These are phyloP conservation scores for Fonsecaea monophora DNA, from an alignment of 2,329 filamentous ascomycete genomes.

Conservation along the genomic window DNA sequence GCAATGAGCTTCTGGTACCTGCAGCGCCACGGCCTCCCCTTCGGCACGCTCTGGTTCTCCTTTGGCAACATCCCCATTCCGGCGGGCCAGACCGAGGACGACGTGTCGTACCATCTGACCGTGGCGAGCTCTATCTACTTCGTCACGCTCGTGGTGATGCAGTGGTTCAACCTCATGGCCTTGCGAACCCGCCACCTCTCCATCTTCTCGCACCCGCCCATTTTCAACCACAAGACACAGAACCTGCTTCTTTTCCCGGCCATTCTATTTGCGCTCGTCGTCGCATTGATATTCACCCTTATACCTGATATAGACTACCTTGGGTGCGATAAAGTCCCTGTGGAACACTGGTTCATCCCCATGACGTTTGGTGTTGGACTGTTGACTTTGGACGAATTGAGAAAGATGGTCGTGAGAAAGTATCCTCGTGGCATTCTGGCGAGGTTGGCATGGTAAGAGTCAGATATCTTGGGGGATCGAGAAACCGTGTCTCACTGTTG, in stretches of 20 bases:
- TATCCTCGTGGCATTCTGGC: slow-evolving; percentile 65
- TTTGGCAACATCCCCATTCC: slow-evolving; percentile 60
- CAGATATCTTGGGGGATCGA: not conserved
- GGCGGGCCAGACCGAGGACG: slow-evolving; percentile 54
- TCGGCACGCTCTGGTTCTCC: slow-evolving; percentile 70
- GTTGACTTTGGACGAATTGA: slow-evolving; percentile 69
- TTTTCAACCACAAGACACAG: slow-evolving; percentile 68
- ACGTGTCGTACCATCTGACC: slow-evolving; percentile 64
- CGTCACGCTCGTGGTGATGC: slow-evolving; percentile 80
- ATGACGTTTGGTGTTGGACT: slow-evolving; percentile 72
- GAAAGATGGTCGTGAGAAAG: slow-evolving; percentile 68
- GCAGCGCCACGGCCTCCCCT: slow-evolving; percentile 66
- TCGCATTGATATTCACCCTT: slow-evolving; percentile 73
- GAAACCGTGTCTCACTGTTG: too few relatives aligned
- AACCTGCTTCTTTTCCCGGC: slow-evolving; percentile 75
- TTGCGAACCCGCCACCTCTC: slow-evolving; percentile 69
- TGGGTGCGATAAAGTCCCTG: slow-evolving; percentile 71
- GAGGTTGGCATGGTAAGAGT: slow-evolving; percentile 66
- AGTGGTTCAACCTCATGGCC: slow-evolving; percentile 74
- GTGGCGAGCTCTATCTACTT: slow-evolving; percentile 78
- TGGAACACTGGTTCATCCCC: slow-evolving; percentile 78
- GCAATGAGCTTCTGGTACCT: slow-evolving; percentile 73
- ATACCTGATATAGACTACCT: slow-evolving; percentile 67
- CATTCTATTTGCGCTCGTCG: slow-evolving; percentile 70
- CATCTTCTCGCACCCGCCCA: slow-evolving; percentile 74